Evolutionary conservation across 768 basidiomycete genomes (phyloP), one percentile per base, ranked within the genome.

Genomic region (Mycena haematopus): DNA sequence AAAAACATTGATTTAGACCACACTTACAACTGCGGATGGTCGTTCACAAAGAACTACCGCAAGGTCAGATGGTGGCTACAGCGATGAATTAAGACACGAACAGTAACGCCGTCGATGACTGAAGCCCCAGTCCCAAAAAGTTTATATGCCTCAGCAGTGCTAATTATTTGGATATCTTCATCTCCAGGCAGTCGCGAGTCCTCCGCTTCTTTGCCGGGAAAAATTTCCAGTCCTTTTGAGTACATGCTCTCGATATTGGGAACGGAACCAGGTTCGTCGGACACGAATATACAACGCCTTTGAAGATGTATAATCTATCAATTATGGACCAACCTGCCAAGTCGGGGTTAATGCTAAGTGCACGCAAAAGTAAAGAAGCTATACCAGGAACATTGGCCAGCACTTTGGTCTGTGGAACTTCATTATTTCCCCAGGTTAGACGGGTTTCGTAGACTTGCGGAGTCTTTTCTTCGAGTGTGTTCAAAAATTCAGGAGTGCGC

Each of bases 1-100:
- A 21, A 22, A 46, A 0, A 5, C 15, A 52, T 15, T 24, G 24
- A 35, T 52, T n/a, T 35, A 27, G 40, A 54, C 21, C 14, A 29
- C 36, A 79, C 87, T 61, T 71, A 92, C 90, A 87, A 97, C 80
- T 97, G 94, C 19, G 86, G 83, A 6, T 91, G 87, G 63, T 96
- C 95, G 70, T 95, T 95, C 27, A 89, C 80, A 11, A 95, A 79
- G 78, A 91, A 92, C 86, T 93, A 33, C n/a, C 49, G 60, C 29
- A 33, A 58, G 10, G 29, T 13, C 3, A n/a, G 62, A 54, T 59
- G 33, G 47, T 21, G 29, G 46, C n/a, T 36, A 24, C 11, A 8
- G 40, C 33, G 3, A 52, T 14, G 47, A 38, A 13, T 51, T 42
- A 40, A 25, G 27, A 45, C 38, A 73, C 77, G 67, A 69, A 91